These are phyloP conservation scores for Lophiostoma macrostomum DNA, from an alignment of 495 filamentous ascomycete genomes.

Conservation along the genomic window DNA sequence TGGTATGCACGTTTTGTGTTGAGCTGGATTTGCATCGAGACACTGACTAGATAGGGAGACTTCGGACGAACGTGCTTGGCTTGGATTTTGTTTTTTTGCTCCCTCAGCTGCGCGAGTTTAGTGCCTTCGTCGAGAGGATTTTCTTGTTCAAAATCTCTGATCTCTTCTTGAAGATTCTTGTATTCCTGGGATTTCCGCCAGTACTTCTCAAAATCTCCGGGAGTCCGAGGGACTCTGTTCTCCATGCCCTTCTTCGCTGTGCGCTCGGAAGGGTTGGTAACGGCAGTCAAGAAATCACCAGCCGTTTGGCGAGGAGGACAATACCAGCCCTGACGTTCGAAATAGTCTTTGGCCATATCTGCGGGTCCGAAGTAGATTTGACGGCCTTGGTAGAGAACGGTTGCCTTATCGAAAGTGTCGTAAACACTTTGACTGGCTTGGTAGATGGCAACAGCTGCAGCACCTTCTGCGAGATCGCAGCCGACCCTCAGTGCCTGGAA, in stretches of 20 bases:
- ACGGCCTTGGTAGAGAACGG: slow-evolving; percentile 40
- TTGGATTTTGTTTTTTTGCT: slow-evolving; percentile 60
- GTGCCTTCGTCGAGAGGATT: slow-evolving; percentile 3
- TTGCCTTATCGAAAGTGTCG: slow-evolving; percentile 38
- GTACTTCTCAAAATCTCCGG: slow-evolving; percentile 65
- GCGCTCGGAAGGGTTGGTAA: slow-evolving; percentile 64
- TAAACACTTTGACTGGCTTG: slow-evolving; percentile 66
- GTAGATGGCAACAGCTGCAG: slow-evolving; percentile 74
- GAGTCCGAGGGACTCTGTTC: slow-evolving; percentile 60
- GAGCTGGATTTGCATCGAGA: slow-evolving; percentile 57
- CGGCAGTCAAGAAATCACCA: slow-evolving; percentile 69
- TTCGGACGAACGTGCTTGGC: slow-evolving; percentile 47
- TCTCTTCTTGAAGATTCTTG: slow-evolving; percentile 61
- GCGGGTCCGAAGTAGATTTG: slow-evolving; percentile 40
- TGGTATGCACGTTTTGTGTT: slow-evolving; percentile 60
- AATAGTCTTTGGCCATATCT: slow-evolving; percentile 33
- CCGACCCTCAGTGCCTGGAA: slow-evolving; percentile 30
- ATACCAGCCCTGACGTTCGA: slow-evolving; percentile 54
- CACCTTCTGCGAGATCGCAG: slow-evolving; percentile 25
- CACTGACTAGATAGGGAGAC: slow-evolving; percentile 74
- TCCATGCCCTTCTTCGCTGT: slow-evolving; percentile 58
- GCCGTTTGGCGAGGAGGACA: slow-evolving; percentile 58
- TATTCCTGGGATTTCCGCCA: slow-evolving; percentile 72
- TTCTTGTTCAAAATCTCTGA: slow-evolving; percentile 60
- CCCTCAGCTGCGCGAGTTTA: slow-evolving; percentile 53